phyloP scores from a whole-genome alignment of 805 yeast species.

The Teunomyces panamensis region DNA sequence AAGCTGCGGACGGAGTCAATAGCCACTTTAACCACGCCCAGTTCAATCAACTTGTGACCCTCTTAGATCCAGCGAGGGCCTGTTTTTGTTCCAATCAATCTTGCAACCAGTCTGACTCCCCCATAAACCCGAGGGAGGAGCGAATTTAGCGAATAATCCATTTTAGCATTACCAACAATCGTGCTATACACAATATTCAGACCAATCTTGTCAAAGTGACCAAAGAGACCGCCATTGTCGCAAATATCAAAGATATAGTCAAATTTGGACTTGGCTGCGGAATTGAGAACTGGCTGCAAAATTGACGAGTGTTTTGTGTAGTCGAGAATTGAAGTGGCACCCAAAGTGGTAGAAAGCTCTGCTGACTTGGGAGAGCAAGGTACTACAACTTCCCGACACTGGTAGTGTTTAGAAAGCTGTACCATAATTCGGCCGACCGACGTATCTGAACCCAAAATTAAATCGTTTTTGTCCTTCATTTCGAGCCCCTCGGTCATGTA shows the following conservation, averaged over 20 bases:
- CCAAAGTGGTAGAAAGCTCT: constrained; percentile 43
- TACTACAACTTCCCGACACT: constrained; percentile 52
- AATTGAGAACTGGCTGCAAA: constrained; percentile 31
- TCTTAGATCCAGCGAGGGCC: constrained; percentile 15
- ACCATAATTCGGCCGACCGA: constrained; percentile 58
- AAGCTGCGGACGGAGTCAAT: constrained; percentile 56
- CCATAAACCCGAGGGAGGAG: not conserved
- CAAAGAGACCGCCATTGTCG: constrained; percentile 53
- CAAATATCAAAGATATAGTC: constrained; percentile 65
- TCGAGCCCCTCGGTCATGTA: constrained; percentile 30
- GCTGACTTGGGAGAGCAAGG: constrained; percentile 52
- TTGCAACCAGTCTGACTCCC: not conserved
- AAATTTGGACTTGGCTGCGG: constrained; percentile 38
- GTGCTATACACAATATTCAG: constrained; percentile 47
- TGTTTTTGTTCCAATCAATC: constrained; percentile 9
- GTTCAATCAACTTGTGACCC: constrained; percentile 40
- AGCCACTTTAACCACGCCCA: constrained; percentile 41
- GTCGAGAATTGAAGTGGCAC: constrained; percentile 63
- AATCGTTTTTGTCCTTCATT: constrained; percentile 44
- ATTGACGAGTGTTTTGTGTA: constrained; percentile 46
- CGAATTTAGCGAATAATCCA: constrained; percentile 24
- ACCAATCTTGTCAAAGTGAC: constrained; percentile 29
- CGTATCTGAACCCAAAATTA: constrained; percentile 74
- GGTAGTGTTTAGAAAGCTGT: constrained; percentile 52
- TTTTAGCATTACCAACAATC: constrained; percentile 54